These are phyloP conservation scores for Ogataea trehalophila DNA, from an alignment of 805 yeast species.

Conservation along the genomic window DNA sequence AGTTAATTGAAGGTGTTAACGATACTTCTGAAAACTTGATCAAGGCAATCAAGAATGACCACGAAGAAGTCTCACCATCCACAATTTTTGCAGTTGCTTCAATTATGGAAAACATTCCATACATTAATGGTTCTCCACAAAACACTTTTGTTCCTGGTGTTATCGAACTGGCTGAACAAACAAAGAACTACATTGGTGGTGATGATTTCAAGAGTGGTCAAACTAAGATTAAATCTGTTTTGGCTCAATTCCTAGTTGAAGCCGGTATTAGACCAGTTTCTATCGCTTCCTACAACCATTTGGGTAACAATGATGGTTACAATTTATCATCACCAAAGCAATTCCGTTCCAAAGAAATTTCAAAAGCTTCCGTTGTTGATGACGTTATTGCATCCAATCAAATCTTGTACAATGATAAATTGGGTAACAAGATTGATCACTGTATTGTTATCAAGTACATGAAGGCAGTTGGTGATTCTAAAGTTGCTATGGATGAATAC, in stretches of 20 bases:
- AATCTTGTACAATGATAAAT: conserved; percentile 74
- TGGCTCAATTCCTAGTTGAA: conserved; percentile 93
- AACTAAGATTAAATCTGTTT: conserved; percentile 91
- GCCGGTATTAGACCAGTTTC: conserved; percentile 96
- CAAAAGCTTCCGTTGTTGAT: conserved; percentile 88
- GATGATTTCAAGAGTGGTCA: conserved; percentile 98
- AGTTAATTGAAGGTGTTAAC: conserved; percentile 71
- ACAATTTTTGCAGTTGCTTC: conserved; percentile 93
- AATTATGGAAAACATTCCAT: conserved; percentile 82
- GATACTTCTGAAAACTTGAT: conserved; percentile 82
- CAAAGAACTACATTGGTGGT: conserved; percentile 82
- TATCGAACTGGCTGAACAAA: conserved; percentile 77
- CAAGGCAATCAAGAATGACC: conserved; percentile 68
- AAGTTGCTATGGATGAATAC: conserved; percentile 98
- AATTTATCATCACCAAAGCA: conserved; percentile 88
- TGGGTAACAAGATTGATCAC: conserved; percentile 80
- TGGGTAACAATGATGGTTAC: conserved; percentile 95
- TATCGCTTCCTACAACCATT: conserved; percentile 92
- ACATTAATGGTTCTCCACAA: conserved; percentile 96
- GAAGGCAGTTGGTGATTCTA: conserved; percentile 92
- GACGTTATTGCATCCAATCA: conserved; percentile 88
- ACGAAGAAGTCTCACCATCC: conserved; percentile 84
- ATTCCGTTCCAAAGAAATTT: conserved; percentile 92
- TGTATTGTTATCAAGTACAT: conserved; percentile 92
- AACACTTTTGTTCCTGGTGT: conserved; percentile 97